Evolutionary conservation across 1,139 yeast genomes (phyloP), one percentile per base, ranked within the genome.

Genomic region (Pichia inconspicua): DNA sequence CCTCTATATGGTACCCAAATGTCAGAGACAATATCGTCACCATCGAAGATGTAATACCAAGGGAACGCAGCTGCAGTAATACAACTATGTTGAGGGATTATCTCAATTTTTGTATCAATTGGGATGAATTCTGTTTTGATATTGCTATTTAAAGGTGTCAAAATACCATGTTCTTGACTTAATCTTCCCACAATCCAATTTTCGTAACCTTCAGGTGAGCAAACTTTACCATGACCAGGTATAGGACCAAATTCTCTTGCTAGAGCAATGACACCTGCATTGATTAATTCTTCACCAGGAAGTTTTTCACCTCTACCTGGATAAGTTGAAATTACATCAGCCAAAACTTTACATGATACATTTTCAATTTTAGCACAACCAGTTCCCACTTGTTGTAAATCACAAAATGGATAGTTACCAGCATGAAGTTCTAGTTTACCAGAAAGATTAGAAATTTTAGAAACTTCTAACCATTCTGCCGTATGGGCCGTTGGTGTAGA

Each of bases 401-500:
- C 94, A 58, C 84, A 79, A 57, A 82, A 75, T 4, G 83, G 74
- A 58, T 82, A 84, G 61, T 84, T 84, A 14, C 95, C 95, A 15
- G 92, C 92, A 61, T 85, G 95, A 19, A 85, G 63, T 57, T 85
- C 95, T 45, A 85, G 66, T 1, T 63, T 63, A 4, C 82, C 84
- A 27, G 64, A 57, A 15, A 55, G 39, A n/a, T 48, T 35, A 12
- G 50, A 49, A 2, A 50, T 6, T 15, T 44, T 35, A 14, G 41
- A 39, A 11, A 47, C 44, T 37, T 78, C 58, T n/a, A 60, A 52
- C 5, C 59, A 50, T 39, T 53, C 48, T 12, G 50, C 32, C 0
- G 87, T 78, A 57, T 82, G 88, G 1, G 86, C 81, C 0, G 94
- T 85, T 41, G 94, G 94, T 0, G 95, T 84, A 1, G 94, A 89